Evolutionary conservation across 306 rosid species (phyloP).

Genomic region (cucumber (Cucumis sativus)): DNA sequence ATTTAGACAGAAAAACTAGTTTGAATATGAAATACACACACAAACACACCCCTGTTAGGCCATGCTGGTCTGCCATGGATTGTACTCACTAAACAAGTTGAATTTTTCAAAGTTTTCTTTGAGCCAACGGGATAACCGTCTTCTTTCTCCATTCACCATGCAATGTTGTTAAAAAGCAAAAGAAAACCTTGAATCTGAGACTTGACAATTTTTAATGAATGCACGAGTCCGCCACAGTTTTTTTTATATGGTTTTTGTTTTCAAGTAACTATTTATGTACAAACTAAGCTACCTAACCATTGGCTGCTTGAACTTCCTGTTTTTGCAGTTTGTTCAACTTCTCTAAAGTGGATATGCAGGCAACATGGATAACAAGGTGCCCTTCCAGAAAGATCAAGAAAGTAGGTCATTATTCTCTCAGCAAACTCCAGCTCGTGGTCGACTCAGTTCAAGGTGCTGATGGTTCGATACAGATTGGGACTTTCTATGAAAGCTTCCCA

Average conservation of each 20-base stretch:
- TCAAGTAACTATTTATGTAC: background rate
- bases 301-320: background rate
- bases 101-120: background rate
- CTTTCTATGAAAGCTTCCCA: slow-evolving; percentile 46
- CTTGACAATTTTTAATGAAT: background rate
- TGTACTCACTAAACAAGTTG: background rate
- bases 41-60: no score
- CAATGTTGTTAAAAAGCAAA: background rate
- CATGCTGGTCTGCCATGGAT: no score
- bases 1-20: background rate
- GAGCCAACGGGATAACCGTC: background rate
- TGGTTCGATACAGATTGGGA: slow-evolving; percentile 42
- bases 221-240: background rate
- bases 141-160: background rate
- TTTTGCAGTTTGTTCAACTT: slow-evolving; percentile 51
- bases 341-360: slow-evolving; percentile 64
- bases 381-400: slow-evolving; percentile 61
- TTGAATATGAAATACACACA: background rate
- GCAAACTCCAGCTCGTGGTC: slow-evolving; percentile 51
- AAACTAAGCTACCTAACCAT: background rate
- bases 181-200: background rate
- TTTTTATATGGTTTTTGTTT: background rate
- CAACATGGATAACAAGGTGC: slow-evolving; percentile 56
- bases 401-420: slow-evolving; percentile 50
- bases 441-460: slow-evolving; percentile 61